These are phyloP conservation scores for Cyclanthera cordifolia DNA, from an alignment of 306 rosid species.

Conservation along the genomic window DNA sequence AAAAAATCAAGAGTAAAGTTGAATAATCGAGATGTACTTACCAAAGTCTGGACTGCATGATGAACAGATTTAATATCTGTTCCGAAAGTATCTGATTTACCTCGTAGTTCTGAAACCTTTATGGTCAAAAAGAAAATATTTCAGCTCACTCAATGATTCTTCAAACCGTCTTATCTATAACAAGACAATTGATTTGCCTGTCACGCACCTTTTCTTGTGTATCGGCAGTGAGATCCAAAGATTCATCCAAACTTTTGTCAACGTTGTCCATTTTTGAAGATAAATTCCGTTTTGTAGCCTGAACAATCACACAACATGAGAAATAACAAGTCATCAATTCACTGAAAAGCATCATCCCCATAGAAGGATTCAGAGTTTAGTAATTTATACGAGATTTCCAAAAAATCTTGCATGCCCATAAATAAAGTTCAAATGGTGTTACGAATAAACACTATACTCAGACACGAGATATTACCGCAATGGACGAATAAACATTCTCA, in stretches of 20 bases:
- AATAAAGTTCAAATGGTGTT: not conserved
- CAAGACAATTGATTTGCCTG: not conserved
- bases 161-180: not conserved
- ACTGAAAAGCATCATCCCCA: not conserved
- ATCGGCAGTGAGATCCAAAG: constrained; percentile 27
- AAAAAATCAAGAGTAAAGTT: not conserved
- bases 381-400: not conserved
- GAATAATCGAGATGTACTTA: constrained; percentile 22
- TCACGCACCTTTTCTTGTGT: constrained; percentile 51
- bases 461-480: constrained; percentile 33
- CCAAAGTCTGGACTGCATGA: constrained; percentile 46
- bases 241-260: constrained; percentile 49
- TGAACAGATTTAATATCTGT: constrained; percentile 37
- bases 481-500: constrained; percentile 58
- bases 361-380: not conserved
- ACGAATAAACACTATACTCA: not conserved
- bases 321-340: not conserved
- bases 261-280: constrained; percentile 41
- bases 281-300: constrained; percentile 54
- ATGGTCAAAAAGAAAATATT: not conserved
- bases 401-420: not conserved
- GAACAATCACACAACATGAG: not conserved
- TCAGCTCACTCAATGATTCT: not conserved
- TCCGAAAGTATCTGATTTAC: constrained; percentile 28
- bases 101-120: constrained; percentile 46